Percentiles rank a stretch among this genome's conserved stretches.
These are phyloP conservation scores for Flaveria brownii DNA, from an alignment of 129 eudicot genomes.

Conservation along the genomic window DNA sequence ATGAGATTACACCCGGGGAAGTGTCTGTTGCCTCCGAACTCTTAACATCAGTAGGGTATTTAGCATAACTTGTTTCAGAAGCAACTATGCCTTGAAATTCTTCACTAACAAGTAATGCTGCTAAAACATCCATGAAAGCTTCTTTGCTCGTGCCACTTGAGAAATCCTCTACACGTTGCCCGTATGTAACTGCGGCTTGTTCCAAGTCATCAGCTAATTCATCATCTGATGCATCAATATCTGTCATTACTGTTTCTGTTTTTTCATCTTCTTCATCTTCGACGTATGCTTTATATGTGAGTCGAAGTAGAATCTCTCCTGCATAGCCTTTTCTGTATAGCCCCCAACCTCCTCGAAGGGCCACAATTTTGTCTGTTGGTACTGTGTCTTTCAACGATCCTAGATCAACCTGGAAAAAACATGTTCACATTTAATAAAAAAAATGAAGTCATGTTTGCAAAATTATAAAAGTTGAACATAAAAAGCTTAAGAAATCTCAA, in stretches of 20 bases:
- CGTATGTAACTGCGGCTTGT: slow-evolving; percentile 50
- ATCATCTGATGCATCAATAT: slow-evolving; percentile 61
- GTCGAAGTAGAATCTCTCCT: slow-evolving; percentile 82
- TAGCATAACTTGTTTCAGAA: slow-evolving; percentile 69
- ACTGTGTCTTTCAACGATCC: slow-evolving; percentile 91
- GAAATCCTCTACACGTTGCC: slow-evolving; percentile 38
- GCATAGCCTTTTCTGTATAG: slow-evolving; percentile 56
- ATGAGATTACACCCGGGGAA: slow-evolving; percentile 31
- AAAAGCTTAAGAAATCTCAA: not conserved
- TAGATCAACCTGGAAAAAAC: slow-evolving; percentile 67
- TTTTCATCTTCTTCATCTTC: slow-evolving; percentile 97
- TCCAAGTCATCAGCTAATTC: slow-evolving; percentile 55
- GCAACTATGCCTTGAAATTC: slow-evolving; percentile 94
- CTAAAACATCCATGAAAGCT: slow-evolving; percentile 89
- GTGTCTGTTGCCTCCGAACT: slow-evolving; percentile 33
- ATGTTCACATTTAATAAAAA: not conserved
- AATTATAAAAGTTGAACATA: not conserved
- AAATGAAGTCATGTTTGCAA: not conserved
- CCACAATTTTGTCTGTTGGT: slow-evolving; percentile 81
- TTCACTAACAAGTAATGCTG: slow-evolving; percentile 87
- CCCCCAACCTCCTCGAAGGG: slow-evolving; percentile 83
- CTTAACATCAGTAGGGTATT: slow-evolving; percentile 37
- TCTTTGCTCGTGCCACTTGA: slow-evolving; percentile 51
- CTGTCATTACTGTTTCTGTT: slow-evolving; percentile 25
- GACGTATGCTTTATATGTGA: slow-evolving; percentile 93